Evolutionary conservation across 129 eudicot species (phyloP), one percentile per base, ranked within the genome.

Genomic region (Saposhnikovia divaricata): DNA sequence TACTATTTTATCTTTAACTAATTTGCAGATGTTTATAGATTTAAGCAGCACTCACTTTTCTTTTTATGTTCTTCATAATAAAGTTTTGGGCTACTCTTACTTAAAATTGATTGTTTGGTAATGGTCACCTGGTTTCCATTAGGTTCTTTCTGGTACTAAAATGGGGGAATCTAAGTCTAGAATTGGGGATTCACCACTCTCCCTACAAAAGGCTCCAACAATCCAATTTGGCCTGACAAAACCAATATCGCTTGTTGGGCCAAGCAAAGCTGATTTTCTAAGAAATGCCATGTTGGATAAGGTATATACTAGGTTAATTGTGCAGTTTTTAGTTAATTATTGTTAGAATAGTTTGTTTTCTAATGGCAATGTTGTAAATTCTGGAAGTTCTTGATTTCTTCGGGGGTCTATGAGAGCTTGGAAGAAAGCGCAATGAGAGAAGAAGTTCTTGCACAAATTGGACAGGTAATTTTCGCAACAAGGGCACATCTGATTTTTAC

Each of bases 151-250:
- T 63, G 75, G 43, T 23, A 42, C 75, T 43, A 72, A 87, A 77
- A 85, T 83, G 88, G 86, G 74, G 84, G 85, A 84, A n/a, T 83
- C 87, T 70, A 86, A 85, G 85, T 82, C 48, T 78, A 76, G 57
- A 27, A 80, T 45, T 72, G 86, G 74, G 73, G 72, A 85, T 45
- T 79, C 86, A 74, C 77, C 85, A 43, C 55, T 83, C 40, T 83
- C 82, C 78, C 85, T 81, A 39, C 61, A 81, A 28, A 85, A 57
- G 65, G 72, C 31, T 81, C 74, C 82, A 76, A 80, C 45, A 34
- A 87, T 44, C 79, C 85, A 78, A 83, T 31, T 85, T 46, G 86
- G 83, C 48, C 77, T 85, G 59, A 75, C 73, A 61, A 75, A 85
- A 72, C 87, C 87, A 42, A 83, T 87, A 63, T 87, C 88, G 13